Conservation (phyloP, 148 eudicot genomes). For the Drosera capensis region DNA sequence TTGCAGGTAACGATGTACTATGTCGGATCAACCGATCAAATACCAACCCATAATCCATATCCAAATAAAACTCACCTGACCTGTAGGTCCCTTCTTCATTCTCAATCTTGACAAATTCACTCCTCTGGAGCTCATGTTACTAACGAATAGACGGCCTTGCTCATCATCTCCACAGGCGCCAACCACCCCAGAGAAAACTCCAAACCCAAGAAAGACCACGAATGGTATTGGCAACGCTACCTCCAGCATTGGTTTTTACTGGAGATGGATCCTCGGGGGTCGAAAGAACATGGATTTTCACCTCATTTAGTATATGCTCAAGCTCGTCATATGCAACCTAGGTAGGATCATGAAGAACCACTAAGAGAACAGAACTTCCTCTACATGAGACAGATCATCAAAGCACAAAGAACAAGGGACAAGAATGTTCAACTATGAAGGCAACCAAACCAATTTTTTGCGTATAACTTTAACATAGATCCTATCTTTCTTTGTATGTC, state of each 20-base stretch:
- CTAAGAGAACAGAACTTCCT: too few species aligned
- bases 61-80: conserved; percentile 45
- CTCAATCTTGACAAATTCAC: conserved; percentile 62
- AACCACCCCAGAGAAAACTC: conserved; percentile 58
- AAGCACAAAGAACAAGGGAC: too few species aligned
- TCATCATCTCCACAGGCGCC: conserved; percentile 94
- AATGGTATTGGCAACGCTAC: conserved; percentile 90
- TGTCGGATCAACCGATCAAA: too few species aligned
- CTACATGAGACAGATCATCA: too few species aligned
- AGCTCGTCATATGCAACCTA: conserved; percentile 77
- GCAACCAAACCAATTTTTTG: too few species aligned
- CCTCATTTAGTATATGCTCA: conserved; percentile 44
- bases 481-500: too few species aligned
- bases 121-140: conserved; percentile 43
- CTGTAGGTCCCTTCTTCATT: conserved; percentile 53
- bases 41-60: too few species aligned
- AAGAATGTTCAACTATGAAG: too few species aligned
- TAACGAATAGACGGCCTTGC: conserved; percentile 50
- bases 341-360: background rate
- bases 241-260: conserved; percentile 74
- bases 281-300: conserved; percentile 39
- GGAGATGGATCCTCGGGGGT: conserved; percentile 34
- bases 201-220: conserved; percentile 86
- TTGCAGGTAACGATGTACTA: background rate
- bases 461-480: too few species aligned